Evolutionary conservation across 2,329 filamentous ascomycete species (phyloP).

Genomic region (Plectosphaerella plurivora): DNA sequence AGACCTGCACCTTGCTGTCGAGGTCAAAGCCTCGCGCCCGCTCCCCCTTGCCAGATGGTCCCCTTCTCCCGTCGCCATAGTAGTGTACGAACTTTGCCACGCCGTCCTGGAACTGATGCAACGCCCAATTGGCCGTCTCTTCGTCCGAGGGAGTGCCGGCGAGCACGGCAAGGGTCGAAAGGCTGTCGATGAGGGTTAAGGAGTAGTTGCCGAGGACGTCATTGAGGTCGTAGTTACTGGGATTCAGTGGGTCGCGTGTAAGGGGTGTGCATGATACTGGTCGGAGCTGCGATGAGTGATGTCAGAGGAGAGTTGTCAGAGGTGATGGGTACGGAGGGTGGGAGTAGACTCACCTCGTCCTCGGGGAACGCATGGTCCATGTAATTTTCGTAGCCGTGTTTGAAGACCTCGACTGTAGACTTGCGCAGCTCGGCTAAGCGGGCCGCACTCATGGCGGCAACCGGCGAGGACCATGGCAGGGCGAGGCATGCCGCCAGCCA

Average conservation of each 20-base stretch:
- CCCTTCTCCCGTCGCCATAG: constrained; percentile 79
- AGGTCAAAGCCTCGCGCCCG: constrained; percentile 82
- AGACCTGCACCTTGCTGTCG: constrained; percentile 97
- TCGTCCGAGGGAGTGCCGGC: constrained; percentile 65
- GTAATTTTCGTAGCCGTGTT: constrained; percentile 95
- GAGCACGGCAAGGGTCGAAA: constrained; percentile 89
- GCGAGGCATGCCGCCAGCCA: constrained; percentile 20
- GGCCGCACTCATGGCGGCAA: constrained; percentile 49
- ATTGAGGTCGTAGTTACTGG: constrained; percentile 80
- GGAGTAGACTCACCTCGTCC: constrained; percentile 61
- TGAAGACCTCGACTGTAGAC: constrained; percentile 77
- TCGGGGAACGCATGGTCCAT: constrained; percentile 92
- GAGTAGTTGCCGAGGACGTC: constrained; percentile 97
- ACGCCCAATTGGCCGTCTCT: constrained; percentile 54
- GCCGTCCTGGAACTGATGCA: constrained; percentile 75
- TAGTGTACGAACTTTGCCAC: constrained; percentile 70
- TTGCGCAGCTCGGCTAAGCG: constrained; percentile 51
- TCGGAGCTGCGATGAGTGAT: constrained; percentile 53
- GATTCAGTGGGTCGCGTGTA: constrained; percentile 76
- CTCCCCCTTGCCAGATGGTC: constrained; percentile 63
- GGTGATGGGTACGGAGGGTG: neutral
- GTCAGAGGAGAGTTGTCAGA: constrained; percentile 3
- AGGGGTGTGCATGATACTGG: constrained; percentile 81
- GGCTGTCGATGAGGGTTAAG: constrained; percentile 87
- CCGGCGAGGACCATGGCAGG: constrained; percentile 32